Base-by-base conservation (phyloP, 306 rosid species). In the Adenanthera pavonina region DNA sequence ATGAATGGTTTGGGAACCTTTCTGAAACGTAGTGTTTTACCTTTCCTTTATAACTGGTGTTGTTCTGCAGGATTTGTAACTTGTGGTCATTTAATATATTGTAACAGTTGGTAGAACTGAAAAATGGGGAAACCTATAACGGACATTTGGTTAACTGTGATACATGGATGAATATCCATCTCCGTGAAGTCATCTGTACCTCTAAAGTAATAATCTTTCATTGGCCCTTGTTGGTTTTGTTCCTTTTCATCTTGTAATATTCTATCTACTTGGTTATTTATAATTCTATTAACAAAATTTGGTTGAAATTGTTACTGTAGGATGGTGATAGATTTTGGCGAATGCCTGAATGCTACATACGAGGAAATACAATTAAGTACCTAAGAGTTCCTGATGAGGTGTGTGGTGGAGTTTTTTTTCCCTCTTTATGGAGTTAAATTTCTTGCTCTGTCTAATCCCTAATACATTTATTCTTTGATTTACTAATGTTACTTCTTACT, bases 381-480 rank as follows among this genome's bases (percentile, higher is more conserved):
- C 97, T 95, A 65, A 88, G 99, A 68, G 99, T 95, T 84, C 99
- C 99, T 53, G 99, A 95, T 84, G 99, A 95, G 98, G 99, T 95
- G 74, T 72, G 87, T 30, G 30, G 65, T 34, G 1, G 15, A n/a
- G 3, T 11, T 19, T 17, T 8, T 8, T 15, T 1, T 2, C 30
- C 71, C 25, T 14, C 0, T 81, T 83, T 86, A 94, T 3, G 40
- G 30, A 68, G 67, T 80, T 83, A 30, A 60, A 17, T 54, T 36
- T 64, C 12, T 47, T 48, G 10, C 67, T 15, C 40, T 62, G 20
- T 47, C 4, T 19, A 7, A 20, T 33, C 47, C 43, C 15, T 85
- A 8, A 43, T 71, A 17, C 30, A 12, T 79, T n/a, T 41, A 33
- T 72, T 9, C 17, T 36, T 62, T 89, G 13, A 84, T 85, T 35